These are phyloP conservation scores for Danielia reshetovae DNA, from an alignment of 805 yeast genomes.

Conservation along the genomic window DNA sequence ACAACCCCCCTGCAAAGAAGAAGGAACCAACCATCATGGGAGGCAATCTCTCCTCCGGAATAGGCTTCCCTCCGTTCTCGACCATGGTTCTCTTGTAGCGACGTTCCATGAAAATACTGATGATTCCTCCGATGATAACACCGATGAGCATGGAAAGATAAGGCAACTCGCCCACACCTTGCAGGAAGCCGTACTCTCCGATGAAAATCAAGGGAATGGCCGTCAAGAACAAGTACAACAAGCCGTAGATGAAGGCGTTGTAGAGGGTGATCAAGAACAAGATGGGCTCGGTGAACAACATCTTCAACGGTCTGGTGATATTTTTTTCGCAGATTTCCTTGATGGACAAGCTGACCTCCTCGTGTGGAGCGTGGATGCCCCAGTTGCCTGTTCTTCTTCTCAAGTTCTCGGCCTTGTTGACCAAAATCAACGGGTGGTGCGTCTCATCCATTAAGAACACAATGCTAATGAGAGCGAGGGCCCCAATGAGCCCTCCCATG, in stretches of 20 bases:
- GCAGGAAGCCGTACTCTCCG: conserved; percentile 48
- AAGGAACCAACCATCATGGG: conserved; percentile 18
- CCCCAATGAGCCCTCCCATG: conserved; percentile 60
- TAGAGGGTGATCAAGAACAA: conserved; percentile 64
- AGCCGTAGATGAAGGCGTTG: conserved; percentile 77
- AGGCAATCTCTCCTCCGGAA: conserved; percentile 20
- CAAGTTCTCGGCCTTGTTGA: conserved; percentile 56
- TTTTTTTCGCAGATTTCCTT: conserved; percentile 59
- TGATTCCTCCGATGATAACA: conserved; percentile 51
- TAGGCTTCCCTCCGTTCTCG: conserved; percentile 16
- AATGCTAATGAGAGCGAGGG: conserved; percentile 36
- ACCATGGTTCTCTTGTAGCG: conserved; percentile 44
- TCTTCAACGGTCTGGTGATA: conserved; percentile 60
- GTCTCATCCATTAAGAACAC: conserved; percentile 58
- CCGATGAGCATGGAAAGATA: conserved; percentile 76
- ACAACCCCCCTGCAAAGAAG: conserved; percentile 14
- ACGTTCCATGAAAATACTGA: conserved; percentile 53
- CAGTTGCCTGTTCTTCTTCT: conserved; percentile 72
- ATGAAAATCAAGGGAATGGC: conserved; percentile 66
- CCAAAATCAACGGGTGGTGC: conserved; percentile 65
- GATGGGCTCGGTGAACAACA: conserved; percentile 71
- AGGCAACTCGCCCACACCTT: conserved; percentile 73
- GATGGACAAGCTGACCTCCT: conserved; percentile 25
- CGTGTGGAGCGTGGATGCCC: conserved; percentile 79
- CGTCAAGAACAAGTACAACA: conserved; percentile 66